phyloP scores from a whole-genome alignment of 2,329 filamentous ascomycete genomes.

The Arthrocladium fulminans region DNA sequence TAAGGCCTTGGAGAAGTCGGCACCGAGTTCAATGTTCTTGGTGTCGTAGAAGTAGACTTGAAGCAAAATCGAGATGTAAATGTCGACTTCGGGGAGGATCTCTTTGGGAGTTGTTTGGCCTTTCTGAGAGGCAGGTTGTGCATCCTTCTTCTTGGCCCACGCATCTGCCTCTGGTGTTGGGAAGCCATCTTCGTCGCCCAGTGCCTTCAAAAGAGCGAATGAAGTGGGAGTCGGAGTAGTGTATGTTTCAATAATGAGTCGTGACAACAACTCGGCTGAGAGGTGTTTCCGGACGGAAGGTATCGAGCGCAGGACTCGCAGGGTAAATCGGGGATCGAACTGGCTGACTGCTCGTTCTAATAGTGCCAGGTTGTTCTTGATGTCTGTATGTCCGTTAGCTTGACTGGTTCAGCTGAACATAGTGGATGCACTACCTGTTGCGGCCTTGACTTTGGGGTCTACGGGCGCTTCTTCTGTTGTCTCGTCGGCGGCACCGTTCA shows the following conservation, averaged over 20 bases:
- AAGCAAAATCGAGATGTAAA: slow-evolving; percentile 76
- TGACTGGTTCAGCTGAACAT: background rate
- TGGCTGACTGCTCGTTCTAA: slow-evolving; percentile 84
- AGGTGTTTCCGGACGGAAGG: slow-evolving; percentile 90
- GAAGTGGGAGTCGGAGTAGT: slow-evolving; percentile 57
- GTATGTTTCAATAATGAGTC: slow-evolving; percentile 75
- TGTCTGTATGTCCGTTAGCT: slow-evolving; percentile 51
- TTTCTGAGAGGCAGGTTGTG: slow-evolving; percentile 50
- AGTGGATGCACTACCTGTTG: slow-evolving; percentile 32
- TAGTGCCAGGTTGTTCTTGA: slow-evolving; percentile 86
- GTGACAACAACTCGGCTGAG: slow-evolving; percentile 68
- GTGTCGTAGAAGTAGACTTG: slow-evolving; percentile 85
- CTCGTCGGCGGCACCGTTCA: slow-evolving; percentile 48
- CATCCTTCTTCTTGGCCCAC: slow-evolving; percentile 62
- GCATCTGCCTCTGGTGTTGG: slow-evolving; percentile 49
- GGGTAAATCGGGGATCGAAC: slow-evolving; percentile 91
- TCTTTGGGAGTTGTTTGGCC: slow-evolving; percentile 60
- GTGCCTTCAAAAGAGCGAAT: slow-evolving; percentile 59
- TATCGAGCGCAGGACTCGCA: slow-evolving; percentile 88
- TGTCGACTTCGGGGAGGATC: slow-evolving; percentile 73
- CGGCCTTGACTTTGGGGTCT: slow-evolving; percentile 43
- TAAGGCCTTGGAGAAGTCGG: slow-evolving; percentile 73
- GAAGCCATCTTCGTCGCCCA: slow-evolving; percentile 52
- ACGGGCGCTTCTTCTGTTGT: slow-evolving; percentile 36
- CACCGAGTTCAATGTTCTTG: slow-evolving; percentile 70